phyloP scores from a whole-genome alignment of 306 rosid genomes.

The Adenanthera pavonina region DNA sequence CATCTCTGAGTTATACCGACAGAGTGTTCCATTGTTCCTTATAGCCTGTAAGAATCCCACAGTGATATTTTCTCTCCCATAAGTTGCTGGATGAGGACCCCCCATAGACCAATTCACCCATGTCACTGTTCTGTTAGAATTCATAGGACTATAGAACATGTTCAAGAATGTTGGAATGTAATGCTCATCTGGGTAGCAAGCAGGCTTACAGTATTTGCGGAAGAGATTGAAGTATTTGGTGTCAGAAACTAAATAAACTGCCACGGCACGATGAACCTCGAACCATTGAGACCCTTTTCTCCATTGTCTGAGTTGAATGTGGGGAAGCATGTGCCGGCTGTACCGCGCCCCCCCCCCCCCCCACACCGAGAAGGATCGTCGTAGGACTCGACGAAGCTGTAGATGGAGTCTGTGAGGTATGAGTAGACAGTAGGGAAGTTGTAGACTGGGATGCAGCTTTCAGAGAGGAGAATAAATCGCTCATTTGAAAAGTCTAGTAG shows the following conservation, averaged over 20 bases:
- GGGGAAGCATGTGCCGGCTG: conserved; percentile 83
- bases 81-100: conserved; percentile 90
- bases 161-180: conserved; percentile 84
- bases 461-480: conserved; percentile 87
- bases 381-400: conserved; percentile 85
- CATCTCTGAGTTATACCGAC: conserved; percentile 76
- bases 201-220: conserved; percentile 80
- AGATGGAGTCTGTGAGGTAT: conserved; percentile 64
- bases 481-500: conserved; percentile 89
- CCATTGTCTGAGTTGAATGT: conserved; percentile 80
- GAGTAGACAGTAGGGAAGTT: conserved; percentile 78
- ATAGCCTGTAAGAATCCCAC: conserved; percentile 61
- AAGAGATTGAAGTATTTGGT: conserved; percentile 65
- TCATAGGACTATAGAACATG: conserved; percentile 73
- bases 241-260: conserved; percentile 65
- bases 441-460: conserved; percentile 93
- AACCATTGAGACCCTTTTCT: conserved; percentile 96
- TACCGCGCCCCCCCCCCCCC: conserved; percentile 84
- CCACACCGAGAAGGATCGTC: conserved; percentile 89
- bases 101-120: conserved; percentile 92
- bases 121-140: conserved; percentile 83
- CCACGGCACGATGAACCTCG: conserved; percentile 66
- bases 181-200: conserved; percentile 96
- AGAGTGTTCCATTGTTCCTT: conserved; percentile 66
- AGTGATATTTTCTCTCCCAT: conserved; percentile 60